Evolutionary conservation across 2,329 filamentous ascomycete genomes (phyloP).

Genomic region (Fusarium agapanthi): DNA sequence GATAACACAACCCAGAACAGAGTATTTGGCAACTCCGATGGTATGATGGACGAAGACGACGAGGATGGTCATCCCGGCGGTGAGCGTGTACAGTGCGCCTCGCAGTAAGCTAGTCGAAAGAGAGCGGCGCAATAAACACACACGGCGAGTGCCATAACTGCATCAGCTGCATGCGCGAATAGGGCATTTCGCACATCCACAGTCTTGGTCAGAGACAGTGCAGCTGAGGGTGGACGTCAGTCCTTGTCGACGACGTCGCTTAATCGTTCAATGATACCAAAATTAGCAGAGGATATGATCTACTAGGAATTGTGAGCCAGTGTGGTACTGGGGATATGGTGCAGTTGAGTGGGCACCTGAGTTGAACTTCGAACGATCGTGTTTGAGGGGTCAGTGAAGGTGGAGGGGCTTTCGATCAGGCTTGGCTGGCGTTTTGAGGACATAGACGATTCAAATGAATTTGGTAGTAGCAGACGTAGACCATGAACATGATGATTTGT

Average conservation of each 20-base stretch:
- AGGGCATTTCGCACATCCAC: conserved; percentile 1
- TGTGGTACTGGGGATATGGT: conserved; percentile 5
- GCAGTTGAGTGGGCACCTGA: conserved; percentile 23
- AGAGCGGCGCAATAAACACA: conserved; percentile 27
- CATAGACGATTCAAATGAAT: conserved; percentile 53
- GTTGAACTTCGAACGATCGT: conserved; percentile 33
- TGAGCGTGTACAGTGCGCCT: conserved; percentile 87
- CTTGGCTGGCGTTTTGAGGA: conserved; percentile 50
- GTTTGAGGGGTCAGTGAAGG: conserved; percentile 33
- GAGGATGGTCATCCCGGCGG: conserved; percentile 77
- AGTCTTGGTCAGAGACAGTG: conserved; percentile 6
- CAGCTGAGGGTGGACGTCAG: conserved; percentile 34
- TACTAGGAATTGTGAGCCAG: conserved; percentile 16
- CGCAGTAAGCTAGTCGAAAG: conserved; percentile 69
- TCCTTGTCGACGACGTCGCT: conserved; percentile 22
- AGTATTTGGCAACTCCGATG: conserved; percentile 70
- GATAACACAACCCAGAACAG: conserved; percentile 73
- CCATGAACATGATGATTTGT: conserved; percentile 45
- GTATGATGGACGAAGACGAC: conserved; percentile 77
- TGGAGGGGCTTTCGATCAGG: conserved; percentile 46
- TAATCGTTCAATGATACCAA: conserved; percentile 45
- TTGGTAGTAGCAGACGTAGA: conserved; percentile 46
- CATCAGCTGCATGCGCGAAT: conserved; percentile 21
- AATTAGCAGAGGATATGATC: conserved; percentile 25
- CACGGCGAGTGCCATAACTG: conserved; percentile 21